These are phyloP conservation scores for Backusella tuberculispora DNA, from an alignment of 192 early-diverging fungal species.

Conservation along the genomic window DNA sequence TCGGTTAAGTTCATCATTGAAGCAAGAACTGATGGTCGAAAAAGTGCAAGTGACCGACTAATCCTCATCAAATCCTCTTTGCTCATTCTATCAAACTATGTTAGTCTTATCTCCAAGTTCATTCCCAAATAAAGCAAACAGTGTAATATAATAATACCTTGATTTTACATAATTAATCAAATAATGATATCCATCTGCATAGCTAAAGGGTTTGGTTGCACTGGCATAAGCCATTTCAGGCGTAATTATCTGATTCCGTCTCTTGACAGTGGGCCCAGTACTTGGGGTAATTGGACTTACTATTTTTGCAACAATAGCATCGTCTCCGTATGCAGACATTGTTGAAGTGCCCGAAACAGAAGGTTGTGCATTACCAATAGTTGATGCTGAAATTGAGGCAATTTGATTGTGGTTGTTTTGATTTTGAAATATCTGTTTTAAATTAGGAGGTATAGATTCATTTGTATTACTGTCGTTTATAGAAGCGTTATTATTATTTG, in stretches of 20 bases:
- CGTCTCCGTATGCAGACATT: conserved; percentile 24
- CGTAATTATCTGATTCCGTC: conserved; percentile 40
- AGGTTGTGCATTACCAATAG: background rate
- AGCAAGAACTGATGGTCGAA: conserved; percentile 92
- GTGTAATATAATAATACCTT: background rate
- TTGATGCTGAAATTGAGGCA: background rate
- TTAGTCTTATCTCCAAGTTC: background rate
- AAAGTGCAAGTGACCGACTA: conserved; percentile 85
- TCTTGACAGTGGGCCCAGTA: conserved; percentile 17
- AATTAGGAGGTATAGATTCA: no score
- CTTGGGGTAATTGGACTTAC: conserved; percentile 20
- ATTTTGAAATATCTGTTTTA: background rate
- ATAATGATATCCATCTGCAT: conserved; percentile 92
- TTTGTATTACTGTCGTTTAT: background rate
- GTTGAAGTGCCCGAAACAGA: conserved; percentile 17
- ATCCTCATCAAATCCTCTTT: conserved; percentile 88
- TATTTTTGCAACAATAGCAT: conserved; percentile 24
- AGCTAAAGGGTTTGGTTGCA: conserved; percentile 84
- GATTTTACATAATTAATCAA: conserved; percentile 78
- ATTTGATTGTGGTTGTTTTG: background rate
- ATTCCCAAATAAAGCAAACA: no score
- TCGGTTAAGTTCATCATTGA: conserved; percentile 91
- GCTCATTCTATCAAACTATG: conserved; percentile 68
- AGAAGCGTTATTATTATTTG: background rate
- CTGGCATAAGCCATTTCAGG: conserved; percentile 78